phyloP scores from a whole-genome alignment of 805 yeast genomes.

The Lachancea mirantina region DNA sequence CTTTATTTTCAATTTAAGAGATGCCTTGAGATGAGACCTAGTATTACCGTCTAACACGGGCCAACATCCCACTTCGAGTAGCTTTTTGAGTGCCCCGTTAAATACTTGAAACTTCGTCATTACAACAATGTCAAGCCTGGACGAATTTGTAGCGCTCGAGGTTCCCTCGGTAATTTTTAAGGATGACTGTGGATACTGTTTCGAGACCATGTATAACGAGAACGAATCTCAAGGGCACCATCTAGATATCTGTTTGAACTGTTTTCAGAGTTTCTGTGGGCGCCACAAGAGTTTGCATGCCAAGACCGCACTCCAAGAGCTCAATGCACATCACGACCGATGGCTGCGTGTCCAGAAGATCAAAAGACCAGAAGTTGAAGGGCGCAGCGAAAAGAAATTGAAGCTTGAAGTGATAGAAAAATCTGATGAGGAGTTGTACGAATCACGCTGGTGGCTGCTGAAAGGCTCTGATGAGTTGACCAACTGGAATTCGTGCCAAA shows the following conservation, averaged over 20 bases:
- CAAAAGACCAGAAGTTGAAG: constrained; percentile 36
- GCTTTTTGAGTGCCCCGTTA: too few species aligned
- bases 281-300: constrained; percentile 56
- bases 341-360: constrained; percentile 54
- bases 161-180: constrained; percentile 49
- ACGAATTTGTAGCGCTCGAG: constrained; percentile 8
- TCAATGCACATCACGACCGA: constrained; percentile 43
- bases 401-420: constrained; percentile 28
- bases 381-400: constrained; percentile 23
- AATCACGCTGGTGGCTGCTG: constrained; percentile 21
- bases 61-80: too few species aligned
- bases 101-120: not conserved
- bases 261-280: constrained; percentile 66
- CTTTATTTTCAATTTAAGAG: too few species aligned
- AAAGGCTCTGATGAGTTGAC: constrained; percentile 18
- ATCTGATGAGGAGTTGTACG: constrained; percentile 27
- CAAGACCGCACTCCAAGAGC: constrained; percentile 19
- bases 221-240: constrained; percentile 23
- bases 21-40: too few species aligned
- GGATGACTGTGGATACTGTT: constrained; percentile 87
- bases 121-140: constrained; percentile 10
- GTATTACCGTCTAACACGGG: too few species aligned
- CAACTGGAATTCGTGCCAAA: constrained; percentile 2
- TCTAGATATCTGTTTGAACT: constrained; percentile 65
- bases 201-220: constrained; percentile 54